Conservation (phyloP, 2,329 filamentous ascomycete species). For the Magnaporthiopsis rhizophila region DNA sequence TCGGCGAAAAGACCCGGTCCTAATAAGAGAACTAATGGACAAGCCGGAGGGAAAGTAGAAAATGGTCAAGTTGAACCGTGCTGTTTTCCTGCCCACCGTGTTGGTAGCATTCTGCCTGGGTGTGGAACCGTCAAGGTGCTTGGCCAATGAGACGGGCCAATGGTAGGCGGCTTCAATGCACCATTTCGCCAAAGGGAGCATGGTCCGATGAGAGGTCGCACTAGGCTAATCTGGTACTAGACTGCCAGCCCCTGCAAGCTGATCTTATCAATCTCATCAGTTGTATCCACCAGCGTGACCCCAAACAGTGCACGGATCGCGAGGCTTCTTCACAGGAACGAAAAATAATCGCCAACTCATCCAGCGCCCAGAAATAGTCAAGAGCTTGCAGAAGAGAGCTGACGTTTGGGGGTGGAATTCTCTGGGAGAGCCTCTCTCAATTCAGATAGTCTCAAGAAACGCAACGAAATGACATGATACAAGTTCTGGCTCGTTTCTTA, state of each 20-base stretch:
- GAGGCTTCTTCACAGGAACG: background rate
- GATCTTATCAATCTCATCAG: constrained; percentile 21
- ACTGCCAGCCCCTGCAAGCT: constrained; percentile 8
- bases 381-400: background rate
- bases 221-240: background rate
- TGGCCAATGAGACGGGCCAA: background rate
- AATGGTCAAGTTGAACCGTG: background rate
- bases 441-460: background rate
- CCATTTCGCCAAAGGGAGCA: background rate
- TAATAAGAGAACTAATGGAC: background rate
- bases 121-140: background rate
- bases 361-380: background rate
- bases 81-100: background rate
- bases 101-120: background rate
- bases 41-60: background rate
- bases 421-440: background rate
- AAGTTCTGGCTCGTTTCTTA: background rate
- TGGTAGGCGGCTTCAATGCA: background rate
- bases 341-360: background rate
- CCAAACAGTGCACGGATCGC: background rate
- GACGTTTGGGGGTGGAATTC: background rate
- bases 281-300: background rate
- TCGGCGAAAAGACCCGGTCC: background rate
- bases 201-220: background rate
- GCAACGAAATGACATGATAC: background rate